Percentiles rank a stretch among this genome's conserved stretches.
Conservation (phyloP, 2,329 filamentous ascomycete species). For the Aspergillus bombycis region DNA sequence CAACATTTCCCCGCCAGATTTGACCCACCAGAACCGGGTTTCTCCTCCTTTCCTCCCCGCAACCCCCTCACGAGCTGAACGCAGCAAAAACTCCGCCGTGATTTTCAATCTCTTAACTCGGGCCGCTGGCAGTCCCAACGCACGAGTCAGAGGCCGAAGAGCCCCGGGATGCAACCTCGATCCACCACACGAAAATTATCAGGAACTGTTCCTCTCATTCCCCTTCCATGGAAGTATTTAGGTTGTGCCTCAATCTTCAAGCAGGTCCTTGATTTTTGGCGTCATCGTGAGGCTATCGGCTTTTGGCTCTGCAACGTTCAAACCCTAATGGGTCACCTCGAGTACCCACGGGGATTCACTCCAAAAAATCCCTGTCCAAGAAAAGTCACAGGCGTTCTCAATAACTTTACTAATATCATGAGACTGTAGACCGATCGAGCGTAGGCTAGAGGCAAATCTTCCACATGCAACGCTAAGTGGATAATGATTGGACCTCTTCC, state of each 20-base stretch:
- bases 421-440: background rate
- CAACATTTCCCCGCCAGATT: slow-evolving; percentile 1
- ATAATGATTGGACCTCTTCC: too few species aligned
- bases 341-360: background rate
- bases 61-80: slow-evolving; percentile 4
- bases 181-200: slow-evolving; percentile 10
- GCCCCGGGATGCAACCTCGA: slow-evolving; percentile 4
- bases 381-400: background rate
- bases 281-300: background rate
- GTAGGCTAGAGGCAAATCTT: background rate
- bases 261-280: background rate
- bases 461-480: background rate
- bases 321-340: background rate
- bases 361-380: background rate
- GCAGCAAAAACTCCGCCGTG: background rate
- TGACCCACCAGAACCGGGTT: background rate
- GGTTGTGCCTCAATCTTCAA: background rate
- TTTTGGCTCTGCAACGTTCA: background rate
- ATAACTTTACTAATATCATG: background rate
- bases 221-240: background rate
- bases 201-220: background rate
- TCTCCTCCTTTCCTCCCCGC: background rate
- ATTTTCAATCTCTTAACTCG: background rate
- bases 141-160: slow-evolving; percentile 3
- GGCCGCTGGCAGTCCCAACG: background rate